Conservation (phyloP, 345 rosid genomes). For the Citrus unshiu region DNA sequence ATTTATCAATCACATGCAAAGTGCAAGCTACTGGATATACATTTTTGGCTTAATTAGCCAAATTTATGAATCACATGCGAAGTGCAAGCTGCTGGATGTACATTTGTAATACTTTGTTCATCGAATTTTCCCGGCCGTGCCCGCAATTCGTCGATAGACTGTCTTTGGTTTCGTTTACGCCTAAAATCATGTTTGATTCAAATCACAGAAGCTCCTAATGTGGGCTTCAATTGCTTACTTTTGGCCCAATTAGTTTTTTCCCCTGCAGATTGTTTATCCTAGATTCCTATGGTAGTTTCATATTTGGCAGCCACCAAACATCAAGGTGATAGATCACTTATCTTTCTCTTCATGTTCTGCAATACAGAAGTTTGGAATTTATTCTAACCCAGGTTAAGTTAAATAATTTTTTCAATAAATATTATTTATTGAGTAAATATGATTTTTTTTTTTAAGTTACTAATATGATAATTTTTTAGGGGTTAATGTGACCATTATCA, state of each 20-base stretch:
- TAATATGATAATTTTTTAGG: no score
- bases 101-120: neutral
- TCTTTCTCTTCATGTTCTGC: neutral
- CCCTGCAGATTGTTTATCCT: neutral
- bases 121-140: neutral
- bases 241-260: neutral
- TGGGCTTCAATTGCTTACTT: neutral
- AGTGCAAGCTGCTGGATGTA: neutral
- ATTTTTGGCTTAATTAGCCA: neutral
- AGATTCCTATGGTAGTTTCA: neutral
- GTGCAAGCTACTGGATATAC: neutral
- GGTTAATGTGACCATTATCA: no score
- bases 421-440: no score
- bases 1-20: neutral
- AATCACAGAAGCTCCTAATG: neutral
- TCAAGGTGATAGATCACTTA: no score
- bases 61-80: neutral
- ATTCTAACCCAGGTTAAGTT: no score
- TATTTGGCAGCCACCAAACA: neutral
- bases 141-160: neutral
- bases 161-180: neutral
- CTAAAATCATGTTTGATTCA: neutral
- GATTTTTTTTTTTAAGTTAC: no score
- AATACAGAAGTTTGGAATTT: no score
- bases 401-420: no score